Conservation (phyloP, 305 asterid species). For the Fraxinus velutina region DNA sequence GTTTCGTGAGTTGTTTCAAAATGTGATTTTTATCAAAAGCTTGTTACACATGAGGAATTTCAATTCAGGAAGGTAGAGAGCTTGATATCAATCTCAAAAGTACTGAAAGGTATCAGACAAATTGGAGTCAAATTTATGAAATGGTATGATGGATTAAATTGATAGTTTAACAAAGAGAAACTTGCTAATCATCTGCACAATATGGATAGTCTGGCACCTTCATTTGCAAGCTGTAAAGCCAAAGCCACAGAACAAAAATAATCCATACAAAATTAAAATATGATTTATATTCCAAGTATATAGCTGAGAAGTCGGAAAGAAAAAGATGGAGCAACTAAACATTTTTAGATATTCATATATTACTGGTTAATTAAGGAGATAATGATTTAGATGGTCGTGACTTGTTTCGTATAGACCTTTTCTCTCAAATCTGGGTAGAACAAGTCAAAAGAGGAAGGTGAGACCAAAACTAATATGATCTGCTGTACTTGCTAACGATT, state of each 20-base stretch:
- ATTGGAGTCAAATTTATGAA: not conserved
- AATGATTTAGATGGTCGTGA: not conserved
- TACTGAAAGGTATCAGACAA: not conserved
- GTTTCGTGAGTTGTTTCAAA: not conserved
- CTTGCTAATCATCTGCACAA: conserved; percentile 4
- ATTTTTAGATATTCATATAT: not conserved
- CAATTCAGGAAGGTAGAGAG: not conserved
- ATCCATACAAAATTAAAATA: not conserved
- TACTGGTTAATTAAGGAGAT: not conserved
- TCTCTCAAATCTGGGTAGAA: not conserved
- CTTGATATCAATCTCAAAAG: not conserved
- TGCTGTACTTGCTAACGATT: not conserved
- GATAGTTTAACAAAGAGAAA: not conserved
- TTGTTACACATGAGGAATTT: not conserved
- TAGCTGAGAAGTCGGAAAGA: not conserved
- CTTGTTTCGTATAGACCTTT: not conserved
- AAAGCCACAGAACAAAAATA: conserved; percentile 10
- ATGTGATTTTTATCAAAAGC: not conserved
- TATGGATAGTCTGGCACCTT: conserved; percentile 3
- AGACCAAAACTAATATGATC: not conserved
- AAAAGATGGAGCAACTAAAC: conserved; percentile 6
- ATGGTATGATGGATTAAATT: not conserved
- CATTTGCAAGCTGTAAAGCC: conserved; percentile 2
- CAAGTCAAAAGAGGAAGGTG: not conserved
- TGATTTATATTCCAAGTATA: not conserved